Percentiles rank a stretch among this genome's conserved stretches.
phyloP scores from a whole-genome alignment of 352 stramenopile species.

The Pythium vanterpoolii region DNA sequence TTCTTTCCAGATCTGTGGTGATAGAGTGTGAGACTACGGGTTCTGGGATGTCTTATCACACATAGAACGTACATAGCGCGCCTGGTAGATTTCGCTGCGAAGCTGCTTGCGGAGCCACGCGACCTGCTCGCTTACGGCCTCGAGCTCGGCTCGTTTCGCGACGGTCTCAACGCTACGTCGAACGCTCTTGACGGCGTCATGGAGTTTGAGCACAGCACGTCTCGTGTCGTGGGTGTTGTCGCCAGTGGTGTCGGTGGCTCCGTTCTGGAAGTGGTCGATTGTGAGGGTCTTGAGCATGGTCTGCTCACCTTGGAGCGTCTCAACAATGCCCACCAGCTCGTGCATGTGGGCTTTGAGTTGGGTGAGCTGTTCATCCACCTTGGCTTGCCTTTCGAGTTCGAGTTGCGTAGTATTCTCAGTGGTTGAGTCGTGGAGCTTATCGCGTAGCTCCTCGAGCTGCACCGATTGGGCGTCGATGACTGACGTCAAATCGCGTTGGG shows the following conservation, averaged over 20 bases:
- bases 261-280: background rate
- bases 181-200: slow-evolving; percentile 21
- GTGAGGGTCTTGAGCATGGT: slow-evolving; percentile 5
- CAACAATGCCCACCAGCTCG: slow-evolving; percentile 21
- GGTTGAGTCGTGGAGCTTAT: background rate
- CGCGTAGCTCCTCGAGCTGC: background rate
- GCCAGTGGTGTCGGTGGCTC: too few species aligned
- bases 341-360: slow-evolving; percentile 23
- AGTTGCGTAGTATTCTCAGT: background rate
- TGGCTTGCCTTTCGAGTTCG: background rate
- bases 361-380: background rate
- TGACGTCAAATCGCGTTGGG: background rate
- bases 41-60: too few species aligned
- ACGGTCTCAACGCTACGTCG: slow-evolving; percentile 18
- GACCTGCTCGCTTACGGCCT: slow-evolving; percentile 40
- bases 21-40: too few species aligned
- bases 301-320: slow-evolving; percentile 23
- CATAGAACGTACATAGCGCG: slow-evolving; percentile 51
- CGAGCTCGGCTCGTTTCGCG: slow-evolving; percentile 25
- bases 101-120: slow-evolving; percentile 46
- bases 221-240: slow-evolving; percentile 5
- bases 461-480: background rate
- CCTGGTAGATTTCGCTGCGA: slow-evolving; percentile 68
- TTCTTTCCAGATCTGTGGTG: slow-evolving; percentile 78
- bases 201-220: slow-evolving; percentile 8